Base-by-base conservation (phyloP, 495 filamentous ascomycete genomes). In the Lindgomyces ingoldianus region DNA sequence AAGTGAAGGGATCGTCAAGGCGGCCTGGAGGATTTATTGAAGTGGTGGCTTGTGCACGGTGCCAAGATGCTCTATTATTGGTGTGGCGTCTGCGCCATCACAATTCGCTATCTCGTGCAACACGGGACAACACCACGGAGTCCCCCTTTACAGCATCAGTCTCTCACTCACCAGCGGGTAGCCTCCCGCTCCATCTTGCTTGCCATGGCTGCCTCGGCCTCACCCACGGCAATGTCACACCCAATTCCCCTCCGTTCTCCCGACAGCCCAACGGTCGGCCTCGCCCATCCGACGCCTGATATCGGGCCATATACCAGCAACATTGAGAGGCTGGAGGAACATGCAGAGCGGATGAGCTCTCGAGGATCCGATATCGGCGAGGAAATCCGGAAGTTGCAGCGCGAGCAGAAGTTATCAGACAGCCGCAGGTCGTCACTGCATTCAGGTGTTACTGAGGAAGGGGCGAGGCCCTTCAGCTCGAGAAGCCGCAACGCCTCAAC, bases 251-350 rank as follows among this genome's bases (percentile, higher is more conserved):
- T 61, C 85, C 18, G 83, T 84, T 29, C 86, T 57, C 75, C 78
- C 26, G 85, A 83, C 47, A 78, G 79, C 55, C 27, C 67, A 10
- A 26, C 25, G 26, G 81, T 84, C 42, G 73, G 85, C 54, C 80
- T 93, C 55, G 85, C 81, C 63, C 90, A 94, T 73, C 91, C 91
- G 19, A 88, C 82, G 3, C 90, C 90, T 21, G 90, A 92, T 75
- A 76, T 88, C 69, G 87, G 88, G 24, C 88, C 88, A 27, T 90
- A 88, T 70, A 76, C 85, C 21, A 81, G 83, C 72, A 93, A 93
- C 79, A 87, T 96, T 60, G 89, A 91, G 73, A 84, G 89, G 45
- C 79, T 96, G 65, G 91, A 96, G 71, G 83, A 86, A 64, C 89
- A 86, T 44, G 91, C 91, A 24, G 91, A 95, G 76, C 83, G 87